These are phyloP conservation scores for Coemansia sp. DNA, from an alignment of 192 early-diverging fungal species.

Conservation along the genomic window DNA sequence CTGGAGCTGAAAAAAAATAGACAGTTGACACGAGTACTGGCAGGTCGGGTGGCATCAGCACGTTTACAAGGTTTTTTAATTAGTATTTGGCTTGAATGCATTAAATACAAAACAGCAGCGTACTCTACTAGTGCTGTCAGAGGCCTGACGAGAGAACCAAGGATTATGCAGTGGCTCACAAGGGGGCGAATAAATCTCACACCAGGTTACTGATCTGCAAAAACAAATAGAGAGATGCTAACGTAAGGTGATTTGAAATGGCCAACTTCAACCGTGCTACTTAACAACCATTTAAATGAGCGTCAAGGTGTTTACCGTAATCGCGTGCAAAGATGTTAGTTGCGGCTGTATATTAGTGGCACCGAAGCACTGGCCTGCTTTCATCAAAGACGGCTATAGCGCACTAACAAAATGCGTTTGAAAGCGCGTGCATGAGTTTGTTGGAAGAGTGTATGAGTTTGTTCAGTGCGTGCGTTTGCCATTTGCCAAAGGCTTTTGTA, in stretches of 20 bases:
- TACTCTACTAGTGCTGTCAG: background rate
- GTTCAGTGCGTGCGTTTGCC: background rate
- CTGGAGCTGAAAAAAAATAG: background rate
- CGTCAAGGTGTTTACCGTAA: background rate
- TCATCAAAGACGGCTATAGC: background rate
- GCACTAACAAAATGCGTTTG: background rate
- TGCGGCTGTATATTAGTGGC: background rate
- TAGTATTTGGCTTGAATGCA: background rate
- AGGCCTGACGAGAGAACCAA: background rate
- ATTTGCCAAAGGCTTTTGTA: background rate
- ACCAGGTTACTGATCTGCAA: background rate
- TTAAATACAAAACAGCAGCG: background rate
- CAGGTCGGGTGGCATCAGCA: background rate
- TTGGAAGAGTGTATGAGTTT: background rate
- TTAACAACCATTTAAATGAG: background rate
- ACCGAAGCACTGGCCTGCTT: background rate
- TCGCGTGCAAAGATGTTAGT: background rate
- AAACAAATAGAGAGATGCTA: background rate
- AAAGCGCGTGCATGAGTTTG: background rate
- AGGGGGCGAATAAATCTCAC: background rate
- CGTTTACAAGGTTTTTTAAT: background rate
- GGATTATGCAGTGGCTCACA: background rate
- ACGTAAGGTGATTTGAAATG: background rate
- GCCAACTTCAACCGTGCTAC: background rate
- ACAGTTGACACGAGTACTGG: background rate